Evolutionary conservation across 768 basidiomycete genomes (phyloP), one percentile per base, ranked within the genome.

Genomic region (Inosperma sp.): DNA sequence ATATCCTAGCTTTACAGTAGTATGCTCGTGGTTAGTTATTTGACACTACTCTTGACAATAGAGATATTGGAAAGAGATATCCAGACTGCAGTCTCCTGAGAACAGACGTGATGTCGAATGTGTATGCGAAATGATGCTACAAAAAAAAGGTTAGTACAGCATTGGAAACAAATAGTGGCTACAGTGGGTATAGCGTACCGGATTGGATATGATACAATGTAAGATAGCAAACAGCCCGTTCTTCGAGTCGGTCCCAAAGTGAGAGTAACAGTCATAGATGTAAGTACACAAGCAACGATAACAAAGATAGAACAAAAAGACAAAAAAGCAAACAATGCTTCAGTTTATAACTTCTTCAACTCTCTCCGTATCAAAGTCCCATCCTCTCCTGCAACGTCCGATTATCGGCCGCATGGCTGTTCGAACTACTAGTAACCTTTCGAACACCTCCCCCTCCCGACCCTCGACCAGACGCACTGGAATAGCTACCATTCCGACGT

Each of bases 321-420:
- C 36, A 40, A 22, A 23, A 58, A 21, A 54, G 39, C 48, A 44
- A 40, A 47, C 51, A 49, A 47, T 46, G 14, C 19, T 40, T 39
- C 31, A n/a, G n/a, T n/a, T n/a, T n/a, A 14, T 46, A 33, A 50
- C 46, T 39, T 47, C 21, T 37, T 26, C 31, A 21, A 36, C 46
- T 39, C 33, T 27, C 54, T 49, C 27, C 45, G 29, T 39, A 59
- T 77, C 69, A 87, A 35, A 88, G 75, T 66, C 88, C 88, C 83
- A 91, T 79, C 62, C 88, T 73, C 68, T 90, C 86, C 66, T 83
- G 85, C 74, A 91, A 82, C 74, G 88, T 87, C 79, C 88, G 87
- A 74, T 86, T 84, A 37, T 63, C 63, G 29, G 59, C 49, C 33
- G 72, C 72, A 55, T 72, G 67, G 56, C 69, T 69, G 52, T 66